Conservation (phyloP, 1,284 basidiomycete species). For the Rhodotorula sp. region DNA sequence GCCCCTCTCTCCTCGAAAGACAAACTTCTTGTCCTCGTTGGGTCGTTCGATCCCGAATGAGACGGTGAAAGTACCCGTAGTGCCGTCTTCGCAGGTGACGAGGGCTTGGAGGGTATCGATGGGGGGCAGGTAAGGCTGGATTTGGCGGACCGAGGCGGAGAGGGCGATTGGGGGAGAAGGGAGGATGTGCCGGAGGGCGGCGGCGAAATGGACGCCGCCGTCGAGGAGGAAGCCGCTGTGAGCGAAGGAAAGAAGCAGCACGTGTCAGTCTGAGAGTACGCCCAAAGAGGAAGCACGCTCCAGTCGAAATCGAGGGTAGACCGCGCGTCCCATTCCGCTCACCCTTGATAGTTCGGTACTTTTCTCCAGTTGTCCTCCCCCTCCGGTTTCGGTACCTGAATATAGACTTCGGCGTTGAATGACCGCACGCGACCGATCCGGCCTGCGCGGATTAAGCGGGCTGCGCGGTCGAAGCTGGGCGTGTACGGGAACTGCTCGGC, state of each 20-base stretch:
- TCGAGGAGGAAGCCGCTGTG: slow-evolving; percentile 38
- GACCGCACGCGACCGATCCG: slow-evolving; percentile 64
- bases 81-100: slow-evolving; percentile 7
- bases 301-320: neutral
- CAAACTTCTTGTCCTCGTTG: slow-evolving; percentile 3
- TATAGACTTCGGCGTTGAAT: slow-evolving; percentile 59
- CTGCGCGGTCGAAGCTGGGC: slow-evolving; percentile 59
- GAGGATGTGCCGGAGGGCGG: slow-evolving; percentile 39
- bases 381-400: slow-evolving; percentile 13
- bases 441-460: slow-evolving; percentile 57
- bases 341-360: slow-evolving; percentile 42
- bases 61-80: slow-evolving; percentile 29
- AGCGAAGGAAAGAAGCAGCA: no score
- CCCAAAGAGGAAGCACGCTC: no score
- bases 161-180: slow-evolving; percentile 27
- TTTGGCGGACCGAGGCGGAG: slow-evolving; percentile 15
- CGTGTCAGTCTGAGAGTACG: neutral
- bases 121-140: slow-evolving; percentile 38
- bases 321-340: neutral
- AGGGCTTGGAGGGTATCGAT: slow-evolving; percentile 35
- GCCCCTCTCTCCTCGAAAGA: slow-evolving; percentile 22
- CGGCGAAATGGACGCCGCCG: slow-evolving; percentile 43
- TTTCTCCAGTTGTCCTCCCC: slow-evolving; percentile 32
- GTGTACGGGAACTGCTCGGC: slow-evolving; percentile 54
- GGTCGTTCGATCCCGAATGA: slow-evolving; percentile 29